Percentiles rank a stretch among this genome's conserved stretches.
phyloP scores from a whole-genome alignment of 768 basidiomycete genomes.

The Tricholomella constricta region DNA sequence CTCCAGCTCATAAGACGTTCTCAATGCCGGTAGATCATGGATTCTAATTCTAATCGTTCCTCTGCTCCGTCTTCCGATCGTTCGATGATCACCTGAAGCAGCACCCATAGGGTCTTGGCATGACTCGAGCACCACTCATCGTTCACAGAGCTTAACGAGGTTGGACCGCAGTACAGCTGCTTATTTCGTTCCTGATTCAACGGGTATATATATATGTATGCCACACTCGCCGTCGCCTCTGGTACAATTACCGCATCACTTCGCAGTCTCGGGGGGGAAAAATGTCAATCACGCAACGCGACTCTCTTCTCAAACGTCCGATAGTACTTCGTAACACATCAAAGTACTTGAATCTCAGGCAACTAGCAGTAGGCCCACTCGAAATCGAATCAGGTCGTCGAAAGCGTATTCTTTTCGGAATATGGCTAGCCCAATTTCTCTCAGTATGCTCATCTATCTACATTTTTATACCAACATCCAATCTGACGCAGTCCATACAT shows the following conservation, averaged over 20 bases:
- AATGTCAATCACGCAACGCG: slow-evolving; percentile 18
- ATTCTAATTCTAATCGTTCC: neutral
- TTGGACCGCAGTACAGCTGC: neutral
- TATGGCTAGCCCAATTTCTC: slow-evolving; percentile 74
- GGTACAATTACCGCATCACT: neutral
- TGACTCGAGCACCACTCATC: neutral
- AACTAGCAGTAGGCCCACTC: slow-evolving; percentile 53
- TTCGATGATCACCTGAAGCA: neutral
- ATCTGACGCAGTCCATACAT: neutral
- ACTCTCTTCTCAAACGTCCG: slow-evolving; percentile 12
- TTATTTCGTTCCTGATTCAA: neutral
- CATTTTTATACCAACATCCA: neutral
- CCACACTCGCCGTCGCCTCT: neutral
- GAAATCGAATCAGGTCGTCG: slow-evolving; percentile 61
- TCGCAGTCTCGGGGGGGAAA: neutral
- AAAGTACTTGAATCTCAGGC: slow-evolving; percentile 1
- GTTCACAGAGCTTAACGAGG: neutral
- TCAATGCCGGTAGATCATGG: neutral
- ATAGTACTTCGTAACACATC: too few species aligned
- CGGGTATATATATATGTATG: neutral
- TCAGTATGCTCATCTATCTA: slow-evolving; percentile 49
- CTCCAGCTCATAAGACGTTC: neutral
- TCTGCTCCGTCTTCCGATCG: neutral
- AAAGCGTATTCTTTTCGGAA: slow-evolving; percentile 64
- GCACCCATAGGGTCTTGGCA: neutral